These are phyloP conservation scores for Aspergillus nomiae DNA, from an alignment of 2,329 filamentous ascomycete species.

Conservation along the genomic window DNA sequence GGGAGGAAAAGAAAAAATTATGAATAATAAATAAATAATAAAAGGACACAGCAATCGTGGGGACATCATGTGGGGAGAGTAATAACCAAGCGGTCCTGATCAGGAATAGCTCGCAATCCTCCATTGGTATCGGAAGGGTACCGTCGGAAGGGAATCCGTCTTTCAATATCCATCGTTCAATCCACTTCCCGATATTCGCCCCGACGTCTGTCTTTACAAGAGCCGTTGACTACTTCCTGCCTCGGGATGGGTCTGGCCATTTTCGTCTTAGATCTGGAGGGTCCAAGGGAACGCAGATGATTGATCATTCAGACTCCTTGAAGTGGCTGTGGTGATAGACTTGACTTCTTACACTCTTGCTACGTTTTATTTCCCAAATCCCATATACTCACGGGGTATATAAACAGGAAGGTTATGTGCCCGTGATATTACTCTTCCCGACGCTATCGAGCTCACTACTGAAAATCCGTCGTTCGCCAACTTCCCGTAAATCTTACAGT, in stretches of 20 bases:
- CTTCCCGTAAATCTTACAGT: slow-evolving; percentile 1
- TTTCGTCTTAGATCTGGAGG: slow-evolving; percentile 10
- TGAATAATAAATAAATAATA: too few relatives aligned
- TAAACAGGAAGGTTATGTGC: not conserved
- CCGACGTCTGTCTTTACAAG: slow-evolving; percentile 12
- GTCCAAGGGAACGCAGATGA: slow-evolving; percentile 1
- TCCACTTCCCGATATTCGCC: slow-evolving; percentile 24
- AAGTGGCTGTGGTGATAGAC: slow-evolving; percentile 11
- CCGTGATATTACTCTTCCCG: not conserved
- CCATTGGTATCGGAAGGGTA: not conserved
- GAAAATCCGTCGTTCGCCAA: not conserved
- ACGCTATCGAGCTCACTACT: not conserved
- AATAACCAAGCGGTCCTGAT: not conserved
- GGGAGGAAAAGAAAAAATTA: too few relatives aligned
- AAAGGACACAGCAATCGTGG: not conserved
- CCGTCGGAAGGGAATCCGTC: not conserved
- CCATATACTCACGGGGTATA: not conserved
- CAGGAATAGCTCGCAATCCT: not conserved
- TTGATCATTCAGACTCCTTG: slow-evolving; percentile 1
- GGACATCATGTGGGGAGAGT: not conserved
- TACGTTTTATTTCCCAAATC: not conserved
- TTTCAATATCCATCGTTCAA: not conserved
- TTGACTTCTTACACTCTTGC: not conserved
- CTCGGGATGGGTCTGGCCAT: slow-evolving; percentile 23
- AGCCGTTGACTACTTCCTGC: slow-evolving; percentile 12